phyloP scores from a whole-genome alignment of 768 basidiomycete species.

The Hygrocybe punicea region DNA sequence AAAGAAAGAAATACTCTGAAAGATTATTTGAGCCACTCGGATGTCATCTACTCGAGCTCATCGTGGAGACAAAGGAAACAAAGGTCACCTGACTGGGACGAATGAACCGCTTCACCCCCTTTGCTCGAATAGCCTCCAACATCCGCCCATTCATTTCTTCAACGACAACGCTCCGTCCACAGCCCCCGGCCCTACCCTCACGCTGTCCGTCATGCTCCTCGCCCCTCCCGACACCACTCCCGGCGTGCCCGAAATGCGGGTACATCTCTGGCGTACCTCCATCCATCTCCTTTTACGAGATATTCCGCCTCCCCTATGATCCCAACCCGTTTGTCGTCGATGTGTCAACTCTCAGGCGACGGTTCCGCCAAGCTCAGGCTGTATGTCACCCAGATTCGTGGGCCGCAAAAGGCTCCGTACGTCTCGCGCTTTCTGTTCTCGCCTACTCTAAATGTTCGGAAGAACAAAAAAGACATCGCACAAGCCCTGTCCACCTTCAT shows the following conservation, averaged over 20 bases:
- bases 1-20: too few species aligned
- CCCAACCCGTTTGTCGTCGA: conserved; percentile 75
- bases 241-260: conserved; percentile 73
- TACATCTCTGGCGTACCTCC: conserved; percentile 58
- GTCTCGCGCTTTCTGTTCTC: conserved; percentile 13
- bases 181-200: not conserved
- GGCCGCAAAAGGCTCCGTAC: conserved; percentile 62
- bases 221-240: conserved; percentile 58
- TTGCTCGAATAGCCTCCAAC: not conserved
- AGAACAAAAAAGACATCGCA: conserved; percentile 60
- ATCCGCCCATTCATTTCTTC: not conserved
- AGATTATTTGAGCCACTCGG: too few species aligned
- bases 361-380: conserved; percentile 70
- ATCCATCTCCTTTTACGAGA: conserved; percentile 57
- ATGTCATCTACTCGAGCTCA: too few species aligned
- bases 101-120: not conserved
- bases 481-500: conserved; percentile 67
- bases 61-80: too few species aligned
- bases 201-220: conserved; percentile 62
- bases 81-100: not conserved
- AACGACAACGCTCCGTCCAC: too few species aligned
- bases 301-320: conserved; percentile 60
- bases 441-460: conserved; percentile 6
- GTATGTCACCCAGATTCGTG: conserved; percentile 86
- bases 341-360: conserved; percentile 51